Evolutionary conservation across 108 stramenopile genomes (phyloP), one percentile per base, ranked within the genome.

Genomic region (Stephanodiscus minutulus): DNA sequence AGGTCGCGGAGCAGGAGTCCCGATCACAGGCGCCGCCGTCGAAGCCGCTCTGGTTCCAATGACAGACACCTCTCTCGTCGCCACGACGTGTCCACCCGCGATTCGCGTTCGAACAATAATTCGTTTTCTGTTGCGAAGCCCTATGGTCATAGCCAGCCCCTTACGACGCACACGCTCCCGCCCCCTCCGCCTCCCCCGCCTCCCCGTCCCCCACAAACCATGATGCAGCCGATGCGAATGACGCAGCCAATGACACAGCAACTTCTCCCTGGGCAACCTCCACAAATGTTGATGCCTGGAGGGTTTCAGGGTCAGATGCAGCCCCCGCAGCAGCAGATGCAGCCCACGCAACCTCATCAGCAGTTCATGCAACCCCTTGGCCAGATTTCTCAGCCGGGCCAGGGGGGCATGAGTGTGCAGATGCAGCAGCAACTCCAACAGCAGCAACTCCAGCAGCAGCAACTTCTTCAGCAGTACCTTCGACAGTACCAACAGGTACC

Each of bases 401-500:
- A 37, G 9, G 37, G 13, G 57, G 27, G 10, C 2, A 33, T 35
- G 29, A 35, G 36, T 18, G 35, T 35, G 33, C 59, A 60, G 21
- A 21, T 60, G 59, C 22, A 60, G 36, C 35, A 29, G 5, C 52
- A 71, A 31, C 64, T 47, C 61, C 67, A 69, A 41, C 81, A 76
- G 65, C 66, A 78, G 61, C 58, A 62, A 61, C 73, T 74, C 22
- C 84, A 74, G 49, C 70, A 31, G 39, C 58, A 70, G 46, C 61
- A 73, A 27, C 33, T 48, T 20, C 21, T 44, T 44, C 43, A 44
- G 43, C 43, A 44, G 15, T 44, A 44, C 43, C 43, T 44, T 44
- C 43, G 43, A 17, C 43, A 44, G 43, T 44, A 56, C 15, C 55
- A 56, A 56, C 29, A 27, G 17, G 55, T 56, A 56, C 55, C 55